Base-by-base conservation (phyloP, 257 asterid genomes). In the Plantago ovata region DNA sequence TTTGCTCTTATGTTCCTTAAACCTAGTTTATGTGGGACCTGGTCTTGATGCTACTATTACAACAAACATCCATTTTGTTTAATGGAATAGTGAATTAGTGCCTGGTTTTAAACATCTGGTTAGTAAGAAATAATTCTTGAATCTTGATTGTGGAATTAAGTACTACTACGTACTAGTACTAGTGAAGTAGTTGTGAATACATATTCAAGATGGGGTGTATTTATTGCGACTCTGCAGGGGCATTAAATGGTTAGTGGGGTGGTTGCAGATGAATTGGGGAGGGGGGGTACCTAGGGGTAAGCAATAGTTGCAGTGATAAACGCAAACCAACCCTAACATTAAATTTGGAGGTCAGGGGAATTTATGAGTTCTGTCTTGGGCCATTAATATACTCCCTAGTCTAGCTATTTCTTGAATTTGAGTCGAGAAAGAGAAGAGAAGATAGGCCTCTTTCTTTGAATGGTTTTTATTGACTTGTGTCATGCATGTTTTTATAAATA, bases 281-380 rank as follows among this genome's bases (percentile, higher is more conserved):
- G 10, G 7, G 36, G 3, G 60, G n/a, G 4, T 15, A 14, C 18
- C 38, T 28, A 36, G 56, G 52, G 61, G 49, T 61, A 46, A 40
- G 72, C 55, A 55, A 47, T 22, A 68, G 36, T 62, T 70, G 74
- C 76, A 75, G 80, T 64, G 79, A 72, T 66, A 66, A 72, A 68
- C 76, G 66, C 61, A 66, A n/a, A 77, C 53, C 68, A 28, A 28
- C 36, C 36, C 36, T 28, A 28, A 28, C 72, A 70, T 61, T 77
- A 60, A 74, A 67, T 74, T 51, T 58, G 56, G 43, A 32, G 62
- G 75, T 64, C 77, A 74, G 75, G 64, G 58, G 45, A 40, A 74
- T 71, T 71, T 48, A 74, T 71, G 74, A 7, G 8, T 23, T 59
- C 76, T 74, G 78, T 74, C 81, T 77, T 72, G 66, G 38, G 32